Evolutionary conservation across 768 basidiomycete genomes (phyloP), one percentile per base, ranked within the genome.

Genomic region (Tylopilus sp.): DNA sequence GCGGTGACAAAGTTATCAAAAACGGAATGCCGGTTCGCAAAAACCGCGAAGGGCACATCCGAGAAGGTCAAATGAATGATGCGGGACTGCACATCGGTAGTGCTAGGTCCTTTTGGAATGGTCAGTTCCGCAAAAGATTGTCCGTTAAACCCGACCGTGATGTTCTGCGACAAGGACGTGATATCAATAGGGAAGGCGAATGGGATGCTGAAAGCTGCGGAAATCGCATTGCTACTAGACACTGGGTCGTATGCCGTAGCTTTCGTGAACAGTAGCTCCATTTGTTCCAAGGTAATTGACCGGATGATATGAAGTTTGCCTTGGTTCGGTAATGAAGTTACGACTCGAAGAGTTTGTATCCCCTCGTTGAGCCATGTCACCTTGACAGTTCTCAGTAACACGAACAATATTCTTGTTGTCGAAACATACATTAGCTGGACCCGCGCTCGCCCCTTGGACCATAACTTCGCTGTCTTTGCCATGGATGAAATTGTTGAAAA

Each of bases 401-500:
- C 49, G 45, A 41, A 50, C n/a, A 37, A 29, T 11, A 6, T 24
- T 19, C 34, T 17, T 28, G 9, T 26, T 9, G 31, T 37, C 16
- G 14, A 33, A 41, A 61, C 77, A 44, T 61, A 87, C 86, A 55
- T 79, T 79, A 46, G 72, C 71, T 1, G 84, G 74, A 14, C 82
- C 82, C 5, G 83, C 84, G 51, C 77, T 76, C 29, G 77, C 74
- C 14, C 87, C 86, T 25, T 78, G 74, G 10, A 89, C 84, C 17
- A 71, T 63, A 19, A 88, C 76, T 52, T 77, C 65, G 55, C 81
- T 86, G 61, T 85, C 76, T 61, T 80, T 71, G 2, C 86, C 87
- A 33, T 85, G 83, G 0, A 89, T 76, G 62, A 86, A 89, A 45
- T 79, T 81, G 57, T 86, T 88, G 73, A 89, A 89, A 29, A 89